Conservation (phyloP, 2,329 filamentous ascomycete genomes). For the Onygenales sp. region DNA sequence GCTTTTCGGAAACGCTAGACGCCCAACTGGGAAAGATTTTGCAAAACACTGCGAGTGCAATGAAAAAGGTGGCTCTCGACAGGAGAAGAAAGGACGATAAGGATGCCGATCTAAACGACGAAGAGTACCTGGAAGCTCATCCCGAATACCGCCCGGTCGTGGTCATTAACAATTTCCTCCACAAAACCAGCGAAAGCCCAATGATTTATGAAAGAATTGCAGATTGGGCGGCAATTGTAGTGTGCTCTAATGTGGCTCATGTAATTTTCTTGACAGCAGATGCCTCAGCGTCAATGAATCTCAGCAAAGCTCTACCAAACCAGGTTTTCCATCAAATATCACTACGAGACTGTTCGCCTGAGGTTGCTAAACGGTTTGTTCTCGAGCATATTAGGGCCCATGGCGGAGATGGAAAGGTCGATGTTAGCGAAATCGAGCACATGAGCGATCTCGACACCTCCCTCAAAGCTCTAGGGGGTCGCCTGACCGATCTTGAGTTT, state of each 20-base stretch:
- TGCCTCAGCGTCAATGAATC: slow-evolving; percentile 74
- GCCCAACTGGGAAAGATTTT: slow-evolving; percentile 83
- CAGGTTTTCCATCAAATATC: slow-evolving; percentile 80
- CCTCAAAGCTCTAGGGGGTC: slow-evolving; percentile 74
- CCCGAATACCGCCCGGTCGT: slow-evolving; percentile 75
- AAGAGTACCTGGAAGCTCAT: slow-evolving; percentile 83
- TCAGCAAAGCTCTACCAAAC: slow-evolving; percentile 81
- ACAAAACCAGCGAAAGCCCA: slow-evolving; percentile 59
- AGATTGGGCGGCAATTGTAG: slow-evolving; percentile 81
- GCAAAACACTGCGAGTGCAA: slow-evolving; percentile 68
- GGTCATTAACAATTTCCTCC: slow-evolving; percentile 83
- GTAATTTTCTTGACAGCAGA: slow-evolving; percentile 92
- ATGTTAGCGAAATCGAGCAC: slow-evolving; percentile 39
- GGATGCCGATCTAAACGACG: slow-evolving; percentile 63
- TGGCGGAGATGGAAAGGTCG: slow-evolving; percentile 23
- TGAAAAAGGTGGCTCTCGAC: slow-evolving; percentile 67
- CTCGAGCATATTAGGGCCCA: slow-evolving; percentile 55
- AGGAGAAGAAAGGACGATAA: slow-evolving; percentile 61
- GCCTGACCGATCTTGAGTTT: slow-evolving; percentile 91
- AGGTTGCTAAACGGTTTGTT: slow-evolving; percentile 85
- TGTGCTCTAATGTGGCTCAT: slow-evolving; percentile 81
- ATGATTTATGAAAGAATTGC: slow-evolving; percentile 68
- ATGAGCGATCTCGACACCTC: slow-evolving; percentile 68
- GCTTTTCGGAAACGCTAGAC: slow-evolving; percentile 87
- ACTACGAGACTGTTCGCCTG: slow-evolving; percentile 74